These are phyloP conservation scores for Tephrocybe sp. DNA, from an alignment of 768 basidiomycete genomes.

Conservation along the genomic window DNA sequence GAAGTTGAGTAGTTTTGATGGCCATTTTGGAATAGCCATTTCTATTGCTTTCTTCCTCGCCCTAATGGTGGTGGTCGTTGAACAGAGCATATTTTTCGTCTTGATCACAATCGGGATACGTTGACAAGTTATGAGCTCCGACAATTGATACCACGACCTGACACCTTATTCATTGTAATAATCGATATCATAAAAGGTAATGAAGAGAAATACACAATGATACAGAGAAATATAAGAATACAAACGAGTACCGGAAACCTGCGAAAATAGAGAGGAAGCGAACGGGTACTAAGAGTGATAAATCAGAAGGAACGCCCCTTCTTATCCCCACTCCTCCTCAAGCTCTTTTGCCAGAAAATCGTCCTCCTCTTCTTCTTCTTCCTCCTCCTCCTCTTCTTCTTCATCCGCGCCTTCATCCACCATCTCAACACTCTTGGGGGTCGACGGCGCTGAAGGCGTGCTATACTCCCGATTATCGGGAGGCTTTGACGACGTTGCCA, in stretches of 20 bases:
- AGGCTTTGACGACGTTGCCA: constrained; percentile 18
- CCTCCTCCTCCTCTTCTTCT: constrained; percentile 50
- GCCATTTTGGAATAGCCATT: no score
- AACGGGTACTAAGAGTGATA: background rate
- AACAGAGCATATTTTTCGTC: no score
- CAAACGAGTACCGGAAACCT: background rate
- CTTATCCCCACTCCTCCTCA: constrained; percentile 76
- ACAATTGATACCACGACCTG: no score
- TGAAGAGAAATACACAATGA: background rate
- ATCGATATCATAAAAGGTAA: no score
- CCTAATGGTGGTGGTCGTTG: no score
- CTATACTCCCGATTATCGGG: background rate
- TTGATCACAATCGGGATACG: no score
- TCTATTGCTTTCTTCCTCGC: no score
- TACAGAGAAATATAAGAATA: background rate
- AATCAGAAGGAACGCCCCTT: background rate
- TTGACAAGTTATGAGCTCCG: no score
- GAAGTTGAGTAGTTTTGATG: no score
- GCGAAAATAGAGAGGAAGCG: background rate
- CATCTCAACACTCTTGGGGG: constrained; percentile 22
- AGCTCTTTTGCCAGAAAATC: constrained; percentile 83
- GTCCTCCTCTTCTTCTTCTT: constrained; percentile 61
- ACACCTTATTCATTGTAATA: no score
- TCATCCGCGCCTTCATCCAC: constrained; percentile 37
- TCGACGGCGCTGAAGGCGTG: constrained; percentile 4